Evolutionary conservation across 2,329 filamentous ascomycete species (phyloP).

Genomic region (Paramyrothecium roridum): DNA sequence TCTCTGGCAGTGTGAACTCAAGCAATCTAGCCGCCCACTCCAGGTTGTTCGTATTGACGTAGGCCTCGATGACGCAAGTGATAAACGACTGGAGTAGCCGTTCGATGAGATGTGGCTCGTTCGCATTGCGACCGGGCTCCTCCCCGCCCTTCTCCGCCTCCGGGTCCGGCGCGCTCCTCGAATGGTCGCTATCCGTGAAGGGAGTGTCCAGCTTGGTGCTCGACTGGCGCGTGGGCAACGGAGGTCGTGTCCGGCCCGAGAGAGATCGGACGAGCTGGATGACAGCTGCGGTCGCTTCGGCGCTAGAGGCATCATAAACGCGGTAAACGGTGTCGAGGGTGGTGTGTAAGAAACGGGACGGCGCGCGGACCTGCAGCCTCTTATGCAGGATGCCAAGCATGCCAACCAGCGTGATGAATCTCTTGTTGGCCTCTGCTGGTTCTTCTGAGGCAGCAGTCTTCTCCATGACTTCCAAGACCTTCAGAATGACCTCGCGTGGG

Average conservation of each 20-base stretch:
- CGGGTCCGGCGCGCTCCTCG: slow-evolving; percentile 58
- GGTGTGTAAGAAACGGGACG: slow-evolving; percentile 74
- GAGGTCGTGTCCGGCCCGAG: slow-evolving; percentile 63
- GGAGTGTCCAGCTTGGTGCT: slow-evolving; percentile 53
- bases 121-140: slow-evolving; percentile 33
- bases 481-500: slow-evolving; percentile 77
- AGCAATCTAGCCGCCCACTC: slow-evolving; percentile 63
- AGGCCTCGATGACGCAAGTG: slow-evolving; percentile 74
- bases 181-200: slow-evolving; percentile 51
- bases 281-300: slow-evolving; percentile 67
- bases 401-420: slow-evolving; percentile 67
- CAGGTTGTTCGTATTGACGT: slow-evolving; percentile 59
- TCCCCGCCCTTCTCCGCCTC: slow-evolving; percentile 42
- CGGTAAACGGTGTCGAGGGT: slow-evolving; percentile 70
- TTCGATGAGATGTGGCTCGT: slow-evolving; percentile 59
- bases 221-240: slow-evolving; percentile 56
- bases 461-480: slow-evolving; percentile 71
- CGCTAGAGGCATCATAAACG: slow-evolving; percentile 60
- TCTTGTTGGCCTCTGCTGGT: slow-evolving; percentile 34
- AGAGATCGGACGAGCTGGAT: slow-evolving; percentile 70
- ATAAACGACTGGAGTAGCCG: slow-evolving; percentile 72
- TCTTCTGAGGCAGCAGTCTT: slow-evolving; percentile 41
- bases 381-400: slow-evolving; percentile 72
- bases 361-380: slow-evolving; percentile 72
- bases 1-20: slow-evolving; percentile 65